Conservation (phyloP, 2,329 filamentous ascomycete species). For the Penicillium janthinellum region DNA sequence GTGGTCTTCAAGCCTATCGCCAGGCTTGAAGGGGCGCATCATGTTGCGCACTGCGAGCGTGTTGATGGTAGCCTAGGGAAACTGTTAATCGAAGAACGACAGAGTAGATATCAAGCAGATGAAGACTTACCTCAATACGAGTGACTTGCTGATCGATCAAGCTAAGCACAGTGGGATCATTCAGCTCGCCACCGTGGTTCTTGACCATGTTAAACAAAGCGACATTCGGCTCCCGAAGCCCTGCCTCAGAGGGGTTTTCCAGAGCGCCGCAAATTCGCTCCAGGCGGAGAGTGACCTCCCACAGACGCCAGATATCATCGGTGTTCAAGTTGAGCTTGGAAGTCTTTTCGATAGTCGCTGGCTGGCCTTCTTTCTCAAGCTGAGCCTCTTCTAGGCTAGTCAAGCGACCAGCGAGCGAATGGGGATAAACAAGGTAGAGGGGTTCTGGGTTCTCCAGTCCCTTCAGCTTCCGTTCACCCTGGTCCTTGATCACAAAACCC, state of each 20-base stretch:
- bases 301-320: slow-evolving; percentile 83
- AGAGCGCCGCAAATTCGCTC: slow-evolving; percentile 91
- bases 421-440: slow-evolving; percentile 93
- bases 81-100: slow-evolving; percentile 5
- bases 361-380: slow-evolving; percentile 44
- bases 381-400: slow-evolving; percentile 48
- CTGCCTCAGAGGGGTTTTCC: slow-evolving; percentile 66
- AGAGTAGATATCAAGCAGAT: background rate
- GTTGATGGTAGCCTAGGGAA: slow-evolving; percentile 72
- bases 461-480: slow-evolving; percentile 93
- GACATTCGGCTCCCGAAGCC: slow-evolving; percentile 77
- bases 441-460: slow-evolving; percentile 96
- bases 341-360: slow-evolving; percentile 60
- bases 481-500: slow-evolving; percentile 95
- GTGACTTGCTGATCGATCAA: slow-evolving; percentile 95
- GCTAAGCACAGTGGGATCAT: slow-evolving; percentile 82
- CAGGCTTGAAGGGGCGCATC: slow-evolving; percentile 65
- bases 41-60: slow-evolving; percentile 79
- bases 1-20: slow-evolving; percentile 69
- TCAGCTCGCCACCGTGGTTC: slow-evolving; percentile 76
- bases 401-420: slow-evolving; percentile 74
- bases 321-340: slow-evolving; percentile 77
- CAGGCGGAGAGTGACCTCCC: slow-evolving; percentile 82
- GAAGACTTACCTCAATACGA: slow-evolving; percentile 79
- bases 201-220: slow-evolving; percentile 76